Conservation (phyloP, 345 rosid genomes). For the Sisymbrium irio region DNA sequence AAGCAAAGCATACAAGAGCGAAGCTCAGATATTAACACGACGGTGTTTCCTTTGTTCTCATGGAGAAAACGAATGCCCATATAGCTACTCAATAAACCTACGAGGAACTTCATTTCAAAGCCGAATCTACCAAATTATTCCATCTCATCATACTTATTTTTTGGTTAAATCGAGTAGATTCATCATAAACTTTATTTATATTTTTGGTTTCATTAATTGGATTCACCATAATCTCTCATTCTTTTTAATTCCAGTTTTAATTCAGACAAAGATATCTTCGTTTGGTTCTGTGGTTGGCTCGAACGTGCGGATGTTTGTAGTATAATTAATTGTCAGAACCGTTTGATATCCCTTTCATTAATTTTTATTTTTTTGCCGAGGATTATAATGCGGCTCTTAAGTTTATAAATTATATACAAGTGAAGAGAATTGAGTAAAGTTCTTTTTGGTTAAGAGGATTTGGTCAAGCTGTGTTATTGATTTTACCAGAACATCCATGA, state of each 20-base stretch:
- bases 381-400: not conserved
- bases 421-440: no score
- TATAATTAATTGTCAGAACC: not conserved
- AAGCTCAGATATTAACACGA: constrained; percentile 8
- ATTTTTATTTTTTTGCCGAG: not conserved
- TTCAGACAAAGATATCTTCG: not conserved
- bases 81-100: not conserved
- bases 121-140: constrained; percentile 9
- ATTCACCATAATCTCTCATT: not conserved
- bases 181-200: not conserved
- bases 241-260: not conserved
- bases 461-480: no score
- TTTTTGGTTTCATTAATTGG: not conserved
- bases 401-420: no score
- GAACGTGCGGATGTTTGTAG: not conserved
- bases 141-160: not conserved
- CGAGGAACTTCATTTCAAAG: not conserved
- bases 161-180: not conserved
- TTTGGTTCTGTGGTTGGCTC: not conserved
- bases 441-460: no score
- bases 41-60: constrained; percentile 10
- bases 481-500: no score
- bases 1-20: not conserved
- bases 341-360: not conserved
- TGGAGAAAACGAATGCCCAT: not conserved